Evolutionary conservation across 169 alveolate genomes (phyloP).

Genomic region (Plasmodium berghei): DNA sequence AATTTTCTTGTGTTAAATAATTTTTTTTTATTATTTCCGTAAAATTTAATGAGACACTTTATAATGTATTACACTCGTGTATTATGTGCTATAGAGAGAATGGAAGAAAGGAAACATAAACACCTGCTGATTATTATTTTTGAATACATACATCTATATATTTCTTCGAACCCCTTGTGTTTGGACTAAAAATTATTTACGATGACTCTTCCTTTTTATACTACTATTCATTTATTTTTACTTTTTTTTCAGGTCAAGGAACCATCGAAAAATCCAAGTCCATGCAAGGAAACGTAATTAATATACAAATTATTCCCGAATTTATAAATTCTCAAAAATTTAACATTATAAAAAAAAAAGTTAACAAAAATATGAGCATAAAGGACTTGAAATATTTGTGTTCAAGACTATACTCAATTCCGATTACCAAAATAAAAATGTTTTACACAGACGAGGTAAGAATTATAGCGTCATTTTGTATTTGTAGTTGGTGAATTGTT

Average conservation of each 20-base stretch:
- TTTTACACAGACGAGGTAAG: constrained; percentile 74
- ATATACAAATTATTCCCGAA: constrained; percentile 68
- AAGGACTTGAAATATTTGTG: constrained; percentile 69
- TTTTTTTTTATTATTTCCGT: no score
- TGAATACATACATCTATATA: no score
- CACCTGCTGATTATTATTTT: no score
- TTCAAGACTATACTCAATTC: constrained; percentile 64
- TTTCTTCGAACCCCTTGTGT: no score
- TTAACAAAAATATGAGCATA: constrained; percentile 49
- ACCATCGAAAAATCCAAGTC: constrained; percentile 18
- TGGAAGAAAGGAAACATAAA: not conserved
- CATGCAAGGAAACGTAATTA: constrained; percentile 58
- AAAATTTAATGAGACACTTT: no score
- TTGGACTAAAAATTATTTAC: no score
- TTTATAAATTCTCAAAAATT: constrained; percentile 53
- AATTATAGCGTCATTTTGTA: no score
- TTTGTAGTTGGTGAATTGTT: no score
- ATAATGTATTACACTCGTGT: no score
- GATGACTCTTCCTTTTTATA: no score
- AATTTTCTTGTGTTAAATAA: no score
- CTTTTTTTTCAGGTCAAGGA: constrained; percentile 7
- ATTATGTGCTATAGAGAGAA: not conserved
- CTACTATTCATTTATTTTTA: no score
- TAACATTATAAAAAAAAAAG: constrained; percentile 68
- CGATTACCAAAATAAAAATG: constrained; percentile 34